These are phyloP conservation scores for Geotrichum histeridarum DNA, from an alignment of 1,139 yeast genomes.

Conservation along the genomic window DNA sequence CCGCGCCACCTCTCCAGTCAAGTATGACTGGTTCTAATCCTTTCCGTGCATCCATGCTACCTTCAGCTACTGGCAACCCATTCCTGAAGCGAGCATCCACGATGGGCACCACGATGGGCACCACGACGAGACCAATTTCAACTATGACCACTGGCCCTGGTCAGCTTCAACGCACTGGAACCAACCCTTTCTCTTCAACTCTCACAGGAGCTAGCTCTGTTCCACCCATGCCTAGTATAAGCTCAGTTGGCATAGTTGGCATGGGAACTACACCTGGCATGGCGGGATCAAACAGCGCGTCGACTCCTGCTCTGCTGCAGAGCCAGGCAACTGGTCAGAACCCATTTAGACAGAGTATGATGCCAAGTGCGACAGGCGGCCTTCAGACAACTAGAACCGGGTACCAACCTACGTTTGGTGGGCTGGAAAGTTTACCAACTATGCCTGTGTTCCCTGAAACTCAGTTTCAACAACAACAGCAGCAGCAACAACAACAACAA, in stretches of 20 bases:
- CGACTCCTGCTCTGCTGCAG: slow-evolving; percentile 6
- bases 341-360: slow-evolving; percentile 17
- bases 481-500: slow-evolving; percentile 1
- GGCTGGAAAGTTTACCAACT: slow-evolving; percentile 3
- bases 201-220: slow-evolving; percentile 16
- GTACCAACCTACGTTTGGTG: slow-evolving; percentile 11
- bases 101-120: slow-evolving; percentile 17
- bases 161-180: slow-evolving; percentile 36
- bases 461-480: background rate
- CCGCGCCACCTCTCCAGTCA: slow-evolving; percentile 23
- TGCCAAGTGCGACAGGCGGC: background rate
- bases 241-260: slow-evolving; percentile 9
- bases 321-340: slow-evolving; percentile 16
- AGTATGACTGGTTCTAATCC: slow-evolving; percentile 33
- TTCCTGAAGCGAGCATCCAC: slow-evolving; percentile 26
- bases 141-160: slow-evolving; percentile 24
- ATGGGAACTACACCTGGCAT: slow-evolving; percentile 6
- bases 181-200: slow-evolving; percentile 47
- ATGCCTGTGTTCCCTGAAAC: slow-evolving; percentile 1
- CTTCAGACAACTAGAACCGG: background rate
- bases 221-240: slow-evolving; percentile 12
- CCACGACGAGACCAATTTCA: slow-evolving; percentile 25
- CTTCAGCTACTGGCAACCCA: slow-evolving; percentile 27
- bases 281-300: background rate
- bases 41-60: slow-evolving; percentile 26